These are phyloP conservation scores for Exsudoporus floridanus DNA, from an alignment of 1,284 basidiomycete genomes.

Conservation along the genomic window DNA sequence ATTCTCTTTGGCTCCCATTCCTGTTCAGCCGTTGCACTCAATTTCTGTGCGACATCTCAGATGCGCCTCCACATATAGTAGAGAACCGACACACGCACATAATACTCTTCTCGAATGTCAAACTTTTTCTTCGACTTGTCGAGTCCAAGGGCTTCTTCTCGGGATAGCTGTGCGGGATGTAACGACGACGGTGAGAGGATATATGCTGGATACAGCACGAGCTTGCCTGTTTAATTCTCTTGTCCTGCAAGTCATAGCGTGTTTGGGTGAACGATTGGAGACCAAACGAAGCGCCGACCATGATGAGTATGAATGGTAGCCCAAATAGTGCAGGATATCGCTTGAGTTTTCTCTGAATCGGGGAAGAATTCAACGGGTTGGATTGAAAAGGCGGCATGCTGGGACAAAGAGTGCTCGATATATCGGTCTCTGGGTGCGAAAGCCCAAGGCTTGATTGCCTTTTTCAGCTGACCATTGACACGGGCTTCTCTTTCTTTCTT, in stretches of 20 bases:
- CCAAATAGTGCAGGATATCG: constrained; percentile 77
- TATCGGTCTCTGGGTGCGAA: too few relatives aligned
- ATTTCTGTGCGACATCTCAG: constrained; percentile 46
- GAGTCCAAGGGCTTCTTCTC: constrained; percentile 84
- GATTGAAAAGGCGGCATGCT: constrained; percentile 63
- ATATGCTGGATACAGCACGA: background rate
- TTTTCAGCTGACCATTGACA: too few relatives aligned
- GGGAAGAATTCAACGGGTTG: constrained; percentile 49
- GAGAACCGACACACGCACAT: constrained; percentile 55
- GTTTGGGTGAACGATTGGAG: constrained; percentile 86
- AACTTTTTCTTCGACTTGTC: constrained; percentile 81
- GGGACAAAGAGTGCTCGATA: background rate
- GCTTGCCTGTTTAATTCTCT: constrained; percentile 71
- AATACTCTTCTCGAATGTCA: constrained; percentile 95
- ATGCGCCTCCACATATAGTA: background rate
- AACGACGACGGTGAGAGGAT: background rate
- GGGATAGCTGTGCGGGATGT: constrained; percentile 53
- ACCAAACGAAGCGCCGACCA: constrained; percentile 87
- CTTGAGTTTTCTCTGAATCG: constrained; percentile 47
- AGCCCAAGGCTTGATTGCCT: constrained; percentile 1
- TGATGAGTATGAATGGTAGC: constrained; percentile 81
- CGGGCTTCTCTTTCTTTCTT: too few relatives aligned
- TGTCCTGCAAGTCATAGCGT: constrained; percentile 85
- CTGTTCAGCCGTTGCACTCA: constrained; percentile 60
- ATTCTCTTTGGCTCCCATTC: constrained; percentile 91